Base-by-base conservation (phyloP, 495 filamentous ascomycete species). In the Xylaria curta region DNA sequence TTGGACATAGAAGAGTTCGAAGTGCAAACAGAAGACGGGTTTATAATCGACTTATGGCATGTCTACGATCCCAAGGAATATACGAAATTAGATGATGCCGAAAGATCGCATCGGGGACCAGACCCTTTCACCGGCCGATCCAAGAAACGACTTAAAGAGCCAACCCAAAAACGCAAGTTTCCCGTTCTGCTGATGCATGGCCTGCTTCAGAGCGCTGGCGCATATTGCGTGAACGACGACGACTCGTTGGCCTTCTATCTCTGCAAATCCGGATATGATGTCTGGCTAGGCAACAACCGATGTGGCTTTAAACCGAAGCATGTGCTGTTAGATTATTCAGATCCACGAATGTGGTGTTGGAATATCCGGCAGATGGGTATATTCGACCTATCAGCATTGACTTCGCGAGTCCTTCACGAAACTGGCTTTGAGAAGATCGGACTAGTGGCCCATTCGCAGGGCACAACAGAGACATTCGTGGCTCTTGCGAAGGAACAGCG, bases 281-380 rank as follows among this genome's bases (percentile, higher is more conserved):
- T 98, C 64, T 98, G 95, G 95, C 86, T 98, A 5, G 95, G 96
- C 8, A 97, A 97, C 79, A 97, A 97, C 77, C 90, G 95, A 28
- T 98, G 96, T 78, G 96, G 95, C 15, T 92, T 95, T 78, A 77
- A 86, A 1, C 94, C 95, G 3, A 85, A 89, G 72, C 95, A 98
- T 75, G 88, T 86, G 1, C 82, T 90, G 15, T 84, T 98, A 56
- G 83, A 85, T 1, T 88, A 91, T 70, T 82, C 82, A 21, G 95
- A 98, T 76, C 95, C 95, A 7, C 88, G 95, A 24, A 97, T 98
- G 94, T 98, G 95, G 95, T 88, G 91, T 13, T 98, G 95, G 95
- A 97, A 97, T 76, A 97, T 98, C 68, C 89, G 93, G 0, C 94
- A 97, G 81, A 95, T 98, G 90, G 96, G 95, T 17, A 90, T 93